phyloP scores from a whole-genome alignment of 768 basidiomycete species.

The Baorangia bicolor region DNA sequence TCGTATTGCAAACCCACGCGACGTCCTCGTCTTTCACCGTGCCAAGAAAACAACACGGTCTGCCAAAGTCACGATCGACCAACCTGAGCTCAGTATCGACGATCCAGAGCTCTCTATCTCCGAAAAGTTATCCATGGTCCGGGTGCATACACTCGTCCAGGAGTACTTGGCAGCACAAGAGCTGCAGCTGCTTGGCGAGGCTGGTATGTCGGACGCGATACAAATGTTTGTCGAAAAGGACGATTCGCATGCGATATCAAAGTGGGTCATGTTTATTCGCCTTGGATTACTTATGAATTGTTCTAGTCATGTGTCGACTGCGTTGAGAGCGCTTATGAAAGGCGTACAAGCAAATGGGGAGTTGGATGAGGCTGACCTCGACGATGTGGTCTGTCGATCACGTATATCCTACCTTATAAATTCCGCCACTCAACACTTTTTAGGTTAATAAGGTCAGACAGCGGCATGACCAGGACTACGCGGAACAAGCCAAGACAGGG shows the following conservation, averaged over 20 bases:
- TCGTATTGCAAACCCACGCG: conserved; percentile 89
- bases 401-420: not conserved
- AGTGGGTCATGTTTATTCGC: conserved; percentile 46
- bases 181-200: conserved; percentile 85
- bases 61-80: conserved; percentile 65
- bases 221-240: conserved; percentile 97
- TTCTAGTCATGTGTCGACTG: conserved; percentile 63
- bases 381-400: conserved; percentile 57
- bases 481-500: conserved; percentile 42
- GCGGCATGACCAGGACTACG: conserved; percentile 62
- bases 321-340: conserved; percentile 62
- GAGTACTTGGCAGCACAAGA: conserved; percentile 94
- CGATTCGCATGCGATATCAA: conserved; percentile 87
- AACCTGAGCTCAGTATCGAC: conserved; percentile 80
- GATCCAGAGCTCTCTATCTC: conserved; percentile 61
- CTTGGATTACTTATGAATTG: not conserved
- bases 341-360: conserved; percentile 66
- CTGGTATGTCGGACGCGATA: conserved; percentile 91
- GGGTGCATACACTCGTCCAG: conserved; percentile 86
- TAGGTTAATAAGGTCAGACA: conserved; percentile 73
- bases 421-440: not conserved
- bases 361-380: conserved; percentile 70
- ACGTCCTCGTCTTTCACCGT: conserved; percentile 88
- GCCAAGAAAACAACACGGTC: conserved; percentile 53
- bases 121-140: conserved; percentile 78